Evolutionary conservation across 225 moss, liverwort and hornwort genomes (phyloP), one percentile per base, ranked within the genome.

Genomic region (Polytrichum commune): DNA sequence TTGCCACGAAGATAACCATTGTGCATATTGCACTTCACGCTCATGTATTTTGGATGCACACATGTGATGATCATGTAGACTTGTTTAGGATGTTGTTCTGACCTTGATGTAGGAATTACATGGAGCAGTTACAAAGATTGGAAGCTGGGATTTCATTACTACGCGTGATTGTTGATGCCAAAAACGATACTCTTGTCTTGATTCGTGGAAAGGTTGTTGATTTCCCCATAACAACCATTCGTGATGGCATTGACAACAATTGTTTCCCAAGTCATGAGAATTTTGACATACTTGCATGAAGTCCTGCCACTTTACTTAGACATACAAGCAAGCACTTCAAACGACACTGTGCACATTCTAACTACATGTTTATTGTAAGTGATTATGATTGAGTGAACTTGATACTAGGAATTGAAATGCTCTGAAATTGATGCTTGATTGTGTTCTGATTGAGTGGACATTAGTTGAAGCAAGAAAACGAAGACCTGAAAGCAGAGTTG

Each of bases 381-480:
- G 13, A 46, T 26, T 46, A 46, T 16, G 4, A 46, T 46, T 46
- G 46, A 46, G 46, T 3, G 13, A 46, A 38, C 3, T 46, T 0
- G 4, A 13, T 46, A 7, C 46, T 16, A 46, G 46, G 4, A 3
- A 46, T 13, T 46, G 46, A 16, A 3, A 13, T 16, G 16, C 46
- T 46, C 4, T 46, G 0, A 16, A 13, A 46, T 13, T 46, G 13
- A 46, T 46, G 46, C 4, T 46, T 46, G 46, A 3, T 46, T 3
- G 1, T 46, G 46, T 46, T 8, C 3, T 46, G 46, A 46, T 3
- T 46, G 46, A 46, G 27, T 79, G 62, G 35, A 61, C 81, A 16
- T 13, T 16, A 97, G 97, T 80, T 98, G 77, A 98, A 98, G 81
- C 97, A 95, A 89, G 95, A 98, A 73, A 98, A 98, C 69, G 97